These are phyloP conservation scores for Leccinum uliginosum DNA, from an alignment of 768 basidiomycete genomes.

Conservation along the genomic window DNA sequence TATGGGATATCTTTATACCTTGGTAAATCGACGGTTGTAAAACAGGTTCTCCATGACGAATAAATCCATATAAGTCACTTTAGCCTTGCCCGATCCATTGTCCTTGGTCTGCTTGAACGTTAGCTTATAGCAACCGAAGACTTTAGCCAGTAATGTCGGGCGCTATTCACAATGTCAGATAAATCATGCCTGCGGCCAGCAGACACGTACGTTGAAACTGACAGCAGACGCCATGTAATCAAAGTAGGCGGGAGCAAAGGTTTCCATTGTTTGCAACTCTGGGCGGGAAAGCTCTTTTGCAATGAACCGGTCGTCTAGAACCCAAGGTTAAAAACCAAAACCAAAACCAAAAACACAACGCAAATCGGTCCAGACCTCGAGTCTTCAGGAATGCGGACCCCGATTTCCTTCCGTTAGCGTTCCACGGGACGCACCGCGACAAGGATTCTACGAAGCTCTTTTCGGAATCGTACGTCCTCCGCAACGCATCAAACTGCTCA, in stretches of 20 bases:
- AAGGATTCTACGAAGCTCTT: conserved; percentile 91
- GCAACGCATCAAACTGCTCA: conserved; percentile 93
- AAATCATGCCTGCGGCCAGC: neutral
- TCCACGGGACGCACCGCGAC: conserved; percentile 93
- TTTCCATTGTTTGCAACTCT: conserved; percentile 93
- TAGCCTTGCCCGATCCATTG: conserved; percentile 55
- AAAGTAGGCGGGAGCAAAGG: conserved; percentile 96
- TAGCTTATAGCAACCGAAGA: conserved; percentile 95
- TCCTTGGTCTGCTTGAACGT: conserved; percentile 82
- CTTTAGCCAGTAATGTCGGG: conserved; percentile 91
- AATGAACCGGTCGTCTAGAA: conserved; percentile 92
- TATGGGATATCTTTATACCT: conserved; percentile 41
- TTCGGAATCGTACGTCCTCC: conserved; percentile 90
- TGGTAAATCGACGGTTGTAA: conserved; percentile 86
- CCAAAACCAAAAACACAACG: neutral
- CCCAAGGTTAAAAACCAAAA: neutral
- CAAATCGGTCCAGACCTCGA: conserved; percentile 50
- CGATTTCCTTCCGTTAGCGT: conserved; percentile 92
- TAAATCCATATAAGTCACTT: conserved; percentile 89
- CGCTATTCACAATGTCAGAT: conserved; percentile 46
- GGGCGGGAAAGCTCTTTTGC: conserved; percentile 91
- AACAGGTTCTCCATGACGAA: conserved; percentile 98
- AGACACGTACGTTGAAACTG: conserved; percentile 61
- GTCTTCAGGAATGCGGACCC: conserved; percentile 97
- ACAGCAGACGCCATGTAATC: conserved; percentile 97